Evolutionary conservation across 306 rosid species (phyloP).

Genomic region (Amphicarpaea edgeworthii): DNA sequence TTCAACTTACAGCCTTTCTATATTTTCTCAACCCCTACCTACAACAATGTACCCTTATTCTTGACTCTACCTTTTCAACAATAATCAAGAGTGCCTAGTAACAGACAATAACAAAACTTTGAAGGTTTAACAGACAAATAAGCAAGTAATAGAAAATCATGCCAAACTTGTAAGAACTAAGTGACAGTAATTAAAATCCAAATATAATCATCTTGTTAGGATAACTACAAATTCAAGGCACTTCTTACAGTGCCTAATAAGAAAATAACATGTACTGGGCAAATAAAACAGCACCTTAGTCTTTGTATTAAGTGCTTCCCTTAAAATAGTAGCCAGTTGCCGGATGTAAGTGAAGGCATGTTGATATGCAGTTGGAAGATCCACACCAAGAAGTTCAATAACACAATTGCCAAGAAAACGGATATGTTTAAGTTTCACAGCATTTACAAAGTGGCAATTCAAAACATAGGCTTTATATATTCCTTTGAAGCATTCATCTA

Average conservation of each 20-base stretch:
- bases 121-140: slow-evolving; percentile 25
- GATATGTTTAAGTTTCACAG: slow-evolving; percentile 79
- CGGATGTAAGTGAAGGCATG: slow-evolving; percentile 92
- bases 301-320: slow-evolving; percentile 86
- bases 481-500: slow-evolving; percentile 90
- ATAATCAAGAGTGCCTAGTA: background rate
- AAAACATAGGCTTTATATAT: slow-evolving; percentile 92
- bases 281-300: slow-evolving; percentile 73
- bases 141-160: slow-evolving; percentile 22
- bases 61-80: slow-evolving; percentile 13
- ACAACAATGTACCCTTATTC: background rate
- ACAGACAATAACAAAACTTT: slow-evolving; percentile 23
- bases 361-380: slow-evolving; percentile 86
- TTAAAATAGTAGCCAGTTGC: slow-evolving; percentile 88
- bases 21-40: slow-evolving; percentile 12
- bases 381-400: slow-evolving; percentile 79
- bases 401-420: slow-evolving; percentile 85
- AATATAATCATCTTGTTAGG: slow-evolving; percentile 29
- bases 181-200: slow-evolving; percentile 13
- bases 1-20: slow-evolving; percentile 11
- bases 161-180: slow-evolving; percentile 15
- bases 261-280: slow-evolving; percentile 25
- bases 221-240: background rate
- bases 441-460: slow-evolving; percentile 92
- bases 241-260: slow-evolving; percentile 19